These are phyloP conservation scores for Lathyrus oleraceus DNA, from an alignment of 306 rosid genomes.

Conservation along the genomic window DNA sequence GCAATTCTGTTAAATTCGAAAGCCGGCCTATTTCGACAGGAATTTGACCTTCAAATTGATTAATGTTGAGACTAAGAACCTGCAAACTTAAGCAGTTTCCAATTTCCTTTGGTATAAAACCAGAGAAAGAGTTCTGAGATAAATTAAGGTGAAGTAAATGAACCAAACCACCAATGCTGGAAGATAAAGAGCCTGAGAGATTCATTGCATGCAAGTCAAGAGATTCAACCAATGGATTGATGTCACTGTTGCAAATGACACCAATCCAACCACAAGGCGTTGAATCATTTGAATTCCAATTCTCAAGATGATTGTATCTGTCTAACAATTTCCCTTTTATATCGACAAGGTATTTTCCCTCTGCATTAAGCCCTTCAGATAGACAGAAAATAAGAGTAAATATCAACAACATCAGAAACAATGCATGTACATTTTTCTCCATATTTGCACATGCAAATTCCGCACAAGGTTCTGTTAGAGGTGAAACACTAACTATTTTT, in stretches of 20 bases:
- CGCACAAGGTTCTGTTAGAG: conserved; percentile 9
- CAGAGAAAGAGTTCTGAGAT: conserved; percentile 46
- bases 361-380: conserved; percentile 66
- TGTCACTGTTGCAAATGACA: conserved; percentile 53
- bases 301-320: conserved; percentile 36
- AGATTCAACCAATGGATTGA: conserved; percentile 51
- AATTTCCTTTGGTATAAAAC: conserved; percentile 59
- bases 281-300: conserved; percentile 59
- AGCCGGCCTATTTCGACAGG: conserved; percentile 61
- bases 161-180: conserved; percentile 55
- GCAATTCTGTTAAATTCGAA: conserved; percentile 46
- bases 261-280: conserved; percentile 76
- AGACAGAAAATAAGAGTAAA: conserved; percentile 34
- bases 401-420: conserved; percentile 22
- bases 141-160: conserved; percentile 53
- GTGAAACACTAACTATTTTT: neutral
- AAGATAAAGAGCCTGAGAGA: conserved; percentile 59
- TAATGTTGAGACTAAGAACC: conserved; percentile 50
- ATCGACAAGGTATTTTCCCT: conserved; percentile 60
- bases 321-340: conserved; percentile 49
- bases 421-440: conserved; percentile 20
- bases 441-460: conserved; percentile 13
- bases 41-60: conserved; percentile 53
- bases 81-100: conserved; percentile 57
- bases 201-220: conserved; percentile 53